phyloP scores from a whole-genome alignment of 495 filamentous ascomycete genomes.

The Amniculicola lignicola region DNA sequence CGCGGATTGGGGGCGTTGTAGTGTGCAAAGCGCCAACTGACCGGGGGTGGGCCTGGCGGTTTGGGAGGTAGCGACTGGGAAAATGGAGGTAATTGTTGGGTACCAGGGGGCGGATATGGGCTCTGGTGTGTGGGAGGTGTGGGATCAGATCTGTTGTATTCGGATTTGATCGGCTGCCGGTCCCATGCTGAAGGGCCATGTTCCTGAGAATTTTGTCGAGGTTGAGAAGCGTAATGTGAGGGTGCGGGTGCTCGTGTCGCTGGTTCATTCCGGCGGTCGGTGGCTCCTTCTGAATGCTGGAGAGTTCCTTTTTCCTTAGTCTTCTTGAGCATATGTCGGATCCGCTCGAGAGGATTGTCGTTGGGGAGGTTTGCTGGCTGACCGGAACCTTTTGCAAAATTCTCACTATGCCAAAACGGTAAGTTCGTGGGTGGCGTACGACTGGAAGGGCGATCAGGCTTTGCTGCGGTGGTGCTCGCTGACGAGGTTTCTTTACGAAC shows the following conservation, averaged over 20 bases:
- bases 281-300: not conserved
- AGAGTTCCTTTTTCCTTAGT: not conserved
- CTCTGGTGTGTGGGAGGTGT: slow-evolving; percentile 25
- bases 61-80: slow-evolving; percentile 12
- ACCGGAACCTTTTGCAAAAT: no score
- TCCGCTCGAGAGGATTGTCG: slow-evolving; percentile 8
- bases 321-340: slow-evolving; percentile 15
- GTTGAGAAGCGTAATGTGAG: no score
- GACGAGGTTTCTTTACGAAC: no score
- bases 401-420: no score
- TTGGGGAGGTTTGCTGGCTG: not conserved
- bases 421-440: no score
- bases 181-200: slow-evolving; percentile 2
- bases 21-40: slow-evolving; percentile 22
- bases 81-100: slow-evolving; percentile 3
- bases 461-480: no score
- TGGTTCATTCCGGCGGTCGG: not conserved
- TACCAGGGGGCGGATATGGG: slow-evolving; percentile 18
- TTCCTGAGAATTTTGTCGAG: slow-evolving; percentile 13
- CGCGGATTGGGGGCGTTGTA: slow-evolving; percentile 10
- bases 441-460: no score
- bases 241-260: no score
- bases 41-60: slow-evolving; percentile 9
- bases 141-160: not conserved
- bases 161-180: slow-evolving; percentile 3